Base-by-base conservation (phyloP, 192 early-diverging fungal species). In the Jimgerdemannia flammicorona region DNA sequence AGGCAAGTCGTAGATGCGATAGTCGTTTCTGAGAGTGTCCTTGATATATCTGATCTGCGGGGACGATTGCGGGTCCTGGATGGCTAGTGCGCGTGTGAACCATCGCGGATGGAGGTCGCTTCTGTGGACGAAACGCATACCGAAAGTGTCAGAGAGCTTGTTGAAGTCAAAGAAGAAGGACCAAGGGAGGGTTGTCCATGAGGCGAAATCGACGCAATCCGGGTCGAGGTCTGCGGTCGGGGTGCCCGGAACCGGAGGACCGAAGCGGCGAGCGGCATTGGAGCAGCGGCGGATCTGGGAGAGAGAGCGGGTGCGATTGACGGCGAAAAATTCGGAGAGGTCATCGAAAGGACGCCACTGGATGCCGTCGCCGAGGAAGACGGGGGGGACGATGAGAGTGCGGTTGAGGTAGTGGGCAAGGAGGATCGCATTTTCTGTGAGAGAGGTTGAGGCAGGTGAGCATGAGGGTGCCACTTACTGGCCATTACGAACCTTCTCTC, bases 111-210 rank as follows among this genome's bases (percentile, higher is more conserved):
- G 76, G 11, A 76, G 59, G 0, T 70, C 63, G 17, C 65, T 44
- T 43, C 63, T 68, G 29, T 65, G 69, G 29, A 54, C 63, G 18
- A 76, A 69, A 14, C 76, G 76, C 41, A 82, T 67, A 4, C 67
- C 40, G 4, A 68, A 69, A 19, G 49, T 66, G 49, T 59, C 49
- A 6, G 49, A 59, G 19, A 78, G 43, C 11, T 72, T 71, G 43
- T 71, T 69, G 19, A 90, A 78, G 66, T 87, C 80, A 70, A 84
- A 84, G 66, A 90, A 85, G 69, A 88, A 88, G 14, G 78, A 78
- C 88, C 87, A 90, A 4, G 86, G 84, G 17, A 90, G 82, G 3
- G 71, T 79, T 17, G 87, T 90, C 83, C 87, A 87, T 4, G 81
- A 72, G 66, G 75, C 80, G 70, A 87, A 89, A 73, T 89, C 83